These are phyloP conservation scores for Anastatica hierochuntica DNA, from an alignment of 345 rosid genomes.

Conservation along the genomic window DNA sequence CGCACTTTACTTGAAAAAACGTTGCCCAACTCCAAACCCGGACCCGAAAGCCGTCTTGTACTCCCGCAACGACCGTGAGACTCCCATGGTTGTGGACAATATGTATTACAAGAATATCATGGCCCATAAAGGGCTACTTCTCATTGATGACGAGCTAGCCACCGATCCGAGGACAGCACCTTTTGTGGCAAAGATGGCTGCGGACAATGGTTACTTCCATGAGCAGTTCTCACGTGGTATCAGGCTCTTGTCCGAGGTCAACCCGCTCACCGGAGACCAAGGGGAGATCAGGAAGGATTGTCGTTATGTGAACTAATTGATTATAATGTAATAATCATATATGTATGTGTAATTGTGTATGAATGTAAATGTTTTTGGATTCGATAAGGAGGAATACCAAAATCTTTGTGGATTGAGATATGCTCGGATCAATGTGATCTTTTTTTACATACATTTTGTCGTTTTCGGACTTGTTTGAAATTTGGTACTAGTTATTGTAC, in stretches of 20 bases:
- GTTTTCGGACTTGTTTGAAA: too few species aligned
- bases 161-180: slow-evolving; percentile 55
- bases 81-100: slow-evolving; percentile 80
- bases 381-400: slow-evolving; percentile 10
- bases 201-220: slow-evolving; percentile 59
- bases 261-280: slow-evolving; percentile 52
- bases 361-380: slow-evolving; percentile 7
- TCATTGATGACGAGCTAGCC: slow-evolving; percentile 51
- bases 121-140: slow-evolving; percentile 56
- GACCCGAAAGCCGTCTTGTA: slow-evolving; percentile 47
- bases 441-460: too few species aligned
- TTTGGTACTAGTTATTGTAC: too few species aligned
- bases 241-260: slow-evolving; percentile 55
- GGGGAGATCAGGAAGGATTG: slow-evolving; percentile 81
- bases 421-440: too few species aligned
- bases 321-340: slow-evolving; percentile 3
- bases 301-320: slow-evolving; percentile 41
- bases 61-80: slow-evolving; percentile 60
- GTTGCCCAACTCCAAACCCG: slow-evolving; percentile 57
- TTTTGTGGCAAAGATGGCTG: slow-evolving; percentile 57
- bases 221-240: slow-evolving; percentile 56
- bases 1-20: slow-evolving; percentile 49
- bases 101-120: slow-evolving; percentile 52
- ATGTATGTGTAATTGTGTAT: background rate
- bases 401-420: too few species aligned